phyloP scores from a whole-genome alignment of 2,329 filamentous ascomycete species.

The Penicillium sp. region DNA sequence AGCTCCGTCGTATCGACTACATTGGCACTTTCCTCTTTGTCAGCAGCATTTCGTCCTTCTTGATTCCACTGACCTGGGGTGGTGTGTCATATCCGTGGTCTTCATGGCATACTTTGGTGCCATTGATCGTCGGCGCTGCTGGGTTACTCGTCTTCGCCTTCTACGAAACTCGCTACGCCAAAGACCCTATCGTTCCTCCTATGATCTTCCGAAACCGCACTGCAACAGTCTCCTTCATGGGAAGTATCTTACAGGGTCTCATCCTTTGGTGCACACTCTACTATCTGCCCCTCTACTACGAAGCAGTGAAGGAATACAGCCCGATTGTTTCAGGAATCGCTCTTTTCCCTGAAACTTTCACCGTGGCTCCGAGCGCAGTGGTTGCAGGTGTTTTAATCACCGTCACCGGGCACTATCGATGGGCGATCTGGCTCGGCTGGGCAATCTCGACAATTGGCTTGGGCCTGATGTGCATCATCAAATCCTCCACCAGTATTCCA shows the following conservation, averaged over 20 bases:
- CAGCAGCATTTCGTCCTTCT: conserved; percentile 51
- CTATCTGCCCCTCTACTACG: conserved; percentile 45
- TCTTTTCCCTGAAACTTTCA: conserved; percentile 55
- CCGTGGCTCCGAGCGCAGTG: conserved; percentile 57
- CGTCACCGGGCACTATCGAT: conserved; percentile 54
- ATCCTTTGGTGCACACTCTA: conserved; percentile 48
- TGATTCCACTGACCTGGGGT: conserved; percentile 60
- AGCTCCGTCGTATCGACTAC: conserved; percentile 57
- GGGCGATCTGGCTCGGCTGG: conserved; percentile 59
- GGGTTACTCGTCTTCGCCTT: conserved; percentile 49
- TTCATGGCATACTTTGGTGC: conserved; percentile 57
- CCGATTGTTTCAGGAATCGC: conserved; percentile 53
- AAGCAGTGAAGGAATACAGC: conserved; percentile 47
- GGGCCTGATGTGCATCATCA: conserved; percentile 42
- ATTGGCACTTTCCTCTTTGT: conserved; percentile 58
- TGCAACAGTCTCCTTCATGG: conserved; percentile 46
- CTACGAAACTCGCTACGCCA: conserved; percentile 49
- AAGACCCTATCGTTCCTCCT: conserved; percentile 47
- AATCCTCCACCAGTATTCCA: conserved; percentile 43
- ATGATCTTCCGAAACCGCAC: conserved; percentile 44
- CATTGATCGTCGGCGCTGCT: conserved; percentile 50
- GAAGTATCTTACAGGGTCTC: conserved; percentile 52
- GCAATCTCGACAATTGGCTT: conserved; percentile 51
- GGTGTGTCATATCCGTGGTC: conserved; percentile 61
- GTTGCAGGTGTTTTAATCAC: conserved; percentile 45